Conservation (phyloP, 1,139 yeast species). For the Geotrichum macrosporum region DNA sequence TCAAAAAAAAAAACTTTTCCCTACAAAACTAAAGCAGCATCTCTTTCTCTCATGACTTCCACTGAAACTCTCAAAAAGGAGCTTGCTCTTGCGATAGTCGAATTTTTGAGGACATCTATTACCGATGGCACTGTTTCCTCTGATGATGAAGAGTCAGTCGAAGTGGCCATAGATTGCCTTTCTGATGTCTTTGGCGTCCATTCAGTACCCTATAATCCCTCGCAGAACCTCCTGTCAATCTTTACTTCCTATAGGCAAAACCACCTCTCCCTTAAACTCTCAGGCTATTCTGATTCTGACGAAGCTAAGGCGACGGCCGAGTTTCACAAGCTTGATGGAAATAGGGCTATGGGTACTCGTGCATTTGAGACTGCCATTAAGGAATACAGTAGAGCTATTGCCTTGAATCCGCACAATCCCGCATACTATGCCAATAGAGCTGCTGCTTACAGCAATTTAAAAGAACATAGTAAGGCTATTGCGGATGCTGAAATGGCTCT, state of each 20-base stretch:
- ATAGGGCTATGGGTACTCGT: constrained; percentile 80
- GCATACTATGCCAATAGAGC: constrained; percentile 92
- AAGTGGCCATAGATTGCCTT: constrained; percentile 89
- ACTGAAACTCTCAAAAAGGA: constrained; percentile 48
- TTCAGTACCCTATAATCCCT: constrained; percentile 39
- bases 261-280: too few relatives aligned
- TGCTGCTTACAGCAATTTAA: constrained; percentile 84
- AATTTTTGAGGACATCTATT: constrained; percentile 61
- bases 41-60: not conserved
- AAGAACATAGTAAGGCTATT: constrained; percentile 72
- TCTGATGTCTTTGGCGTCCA: constrained; percentile 80
- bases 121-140: constrained; percentile 61
- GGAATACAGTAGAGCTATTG: constrained; percentile 80
- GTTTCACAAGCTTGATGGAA: constrained; percentile 80
- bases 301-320: constrained; percentile 68
- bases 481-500: constrained; percentile 81
- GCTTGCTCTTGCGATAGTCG: constrained; percentile 69
- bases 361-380: constrained; percentile 66
- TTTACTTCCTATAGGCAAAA: too few relatives aligned
- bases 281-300: too few relatives aligned
- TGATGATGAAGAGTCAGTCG: constrained; percentile 87
- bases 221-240: too few relatives aligned
- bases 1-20: too few relatives aligned
- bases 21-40: too few relatives aligned
- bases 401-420: constrained; percentile 63